Conservation (phyloP, 2,329 filamentous ascomycete genomes). For the Dothistroma pini region DNA sequence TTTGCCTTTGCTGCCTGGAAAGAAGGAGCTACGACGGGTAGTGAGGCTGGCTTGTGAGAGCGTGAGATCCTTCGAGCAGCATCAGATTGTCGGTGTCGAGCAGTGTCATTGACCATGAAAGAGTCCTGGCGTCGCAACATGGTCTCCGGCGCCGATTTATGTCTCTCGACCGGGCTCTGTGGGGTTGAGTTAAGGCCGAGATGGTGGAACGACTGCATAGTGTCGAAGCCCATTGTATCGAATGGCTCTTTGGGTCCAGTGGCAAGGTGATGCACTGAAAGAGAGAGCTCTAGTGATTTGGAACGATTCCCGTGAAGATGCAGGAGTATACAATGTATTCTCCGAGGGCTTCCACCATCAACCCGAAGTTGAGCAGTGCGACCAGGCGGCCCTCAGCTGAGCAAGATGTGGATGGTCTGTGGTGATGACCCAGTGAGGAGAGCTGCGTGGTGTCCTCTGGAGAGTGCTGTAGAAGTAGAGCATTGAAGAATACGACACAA, state of each 20-base stretch:
- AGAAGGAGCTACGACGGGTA: conserved; percentile 20
- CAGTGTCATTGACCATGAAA: conserved; percentile 16
- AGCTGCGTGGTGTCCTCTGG: background rate
- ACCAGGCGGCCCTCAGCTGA: conserved; percentile 13
- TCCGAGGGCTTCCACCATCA: background rate
- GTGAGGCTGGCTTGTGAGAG: conserved; percentile 18
- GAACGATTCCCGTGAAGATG: background rate
- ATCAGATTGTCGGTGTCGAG: conserved; percentile 10
- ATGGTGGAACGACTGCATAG: conserved; percentile 22
- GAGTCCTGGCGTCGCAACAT: conserved; percentile 21
- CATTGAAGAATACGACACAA: conserved; percentile 1
- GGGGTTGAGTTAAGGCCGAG: conserved; percentile 14
- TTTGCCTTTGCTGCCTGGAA: conserved; percentile 29
- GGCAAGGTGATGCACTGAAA: background rate
- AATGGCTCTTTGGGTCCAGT: background rate
- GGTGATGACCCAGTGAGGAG: background rate
- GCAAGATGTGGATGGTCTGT: conserved; percentile 5
- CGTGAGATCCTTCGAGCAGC: conserved; percentile 15
- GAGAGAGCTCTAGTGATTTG: background rate
- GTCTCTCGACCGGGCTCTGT: conserved; percentile 3
- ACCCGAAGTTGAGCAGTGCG: background rate
- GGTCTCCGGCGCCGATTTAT: conserved; percentile 10
- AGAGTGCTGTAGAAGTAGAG: background rate
- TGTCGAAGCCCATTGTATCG: conserved; percentile 23
- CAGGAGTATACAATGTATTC: conserved; percentile 4